Conservation (phyloP, 805 yeast genomes). For the Yarrowia divulgata region DNA sequence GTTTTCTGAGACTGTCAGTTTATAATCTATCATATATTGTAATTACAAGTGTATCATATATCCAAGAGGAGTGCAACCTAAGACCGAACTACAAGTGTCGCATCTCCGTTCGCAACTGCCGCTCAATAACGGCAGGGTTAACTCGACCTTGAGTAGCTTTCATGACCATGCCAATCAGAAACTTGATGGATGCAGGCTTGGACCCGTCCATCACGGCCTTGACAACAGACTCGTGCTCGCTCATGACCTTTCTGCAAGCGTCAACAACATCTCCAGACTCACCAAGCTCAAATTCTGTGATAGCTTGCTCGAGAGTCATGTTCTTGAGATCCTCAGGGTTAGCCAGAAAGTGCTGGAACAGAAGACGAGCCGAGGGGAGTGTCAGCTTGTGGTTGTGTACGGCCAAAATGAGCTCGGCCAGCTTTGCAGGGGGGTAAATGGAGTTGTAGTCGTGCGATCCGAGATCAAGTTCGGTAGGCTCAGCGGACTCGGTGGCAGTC, state of each 20-base stretch:
- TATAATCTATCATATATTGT: neutral
- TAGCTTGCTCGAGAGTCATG: constrained; percentile 53
- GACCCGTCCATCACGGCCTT: constrained; percentile 64
- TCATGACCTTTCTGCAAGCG: constrained; percentile 57
- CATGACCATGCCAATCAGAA: constrained; percentile 86
- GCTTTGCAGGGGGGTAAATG: constrained; percentile 53
- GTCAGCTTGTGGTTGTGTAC: constrained; percentile 62
- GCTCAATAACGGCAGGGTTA: constrained; percentile 43
- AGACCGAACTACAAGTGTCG: neutral
- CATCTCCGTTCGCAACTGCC: constrained; percentile 18
- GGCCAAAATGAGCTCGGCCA: constrained; percentile 63
- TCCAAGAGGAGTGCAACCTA: neutral
- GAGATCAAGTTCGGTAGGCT: neutral
- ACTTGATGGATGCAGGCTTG: constrained; percentile 70
- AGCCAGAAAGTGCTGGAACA: constrained; percentile 67
- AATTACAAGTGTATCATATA: constrained; percentile 1
- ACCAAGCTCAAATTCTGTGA: constrained; percentile 57
- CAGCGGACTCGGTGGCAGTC: constrained; percentile 52
- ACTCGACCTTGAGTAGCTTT: constrained; percentile 74
- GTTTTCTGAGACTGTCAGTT: neutral
- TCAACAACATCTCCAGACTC: constrained; percentile 48
- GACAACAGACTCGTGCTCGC: constrained; percentile 61
- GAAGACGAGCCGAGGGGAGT: constrained; percentile 68
- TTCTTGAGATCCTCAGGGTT: constrained; percentile 53
- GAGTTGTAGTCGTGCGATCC: neutral